Evolutionary conservation across 345 rosid genomes (phyloP).

Genomic region (Brassica juncea): DNA sequence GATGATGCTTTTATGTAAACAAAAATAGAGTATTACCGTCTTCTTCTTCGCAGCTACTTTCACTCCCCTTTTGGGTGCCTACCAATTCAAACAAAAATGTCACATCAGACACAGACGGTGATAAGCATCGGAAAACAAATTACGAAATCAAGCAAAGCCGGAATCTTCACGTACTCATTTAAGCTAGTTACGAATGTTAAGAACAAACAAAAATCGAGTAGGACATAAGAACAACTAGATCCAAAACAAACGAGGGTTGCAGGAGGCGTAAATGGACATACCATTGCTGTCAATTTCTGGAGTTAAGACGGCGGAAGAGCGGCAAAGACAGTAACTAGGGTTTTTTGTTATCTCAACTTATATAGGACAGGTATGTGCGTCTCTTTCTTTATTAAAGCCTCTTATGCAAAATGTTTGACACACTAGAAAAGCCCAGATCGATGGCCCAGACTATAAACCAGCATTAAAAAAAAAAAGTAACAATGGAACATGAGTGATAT

Average conservation of each 20-base stretch:
- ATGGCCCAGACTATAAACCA: neutral
- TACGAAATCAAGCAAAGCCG: neutral
- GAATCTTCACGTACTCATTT: neutral
- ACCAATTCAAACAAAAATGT: neutral
- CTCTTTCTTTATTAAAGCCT: neutral
- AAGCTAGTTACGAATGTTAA: neutral
- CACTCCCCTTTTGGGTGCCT: slow-evolving; percentile 60
- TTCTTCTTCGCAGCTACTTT: slow-evolving; percentile 51
- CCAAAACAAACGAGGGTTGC: neutral
- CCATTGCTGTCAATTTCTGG: slow-evolving; percentile 26
- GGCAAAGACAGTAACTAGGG: slow-evolving; percentile 25
- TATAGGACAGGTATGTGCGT: slow-evolving; percentile 7
- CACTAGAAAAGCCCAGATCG: neutral
- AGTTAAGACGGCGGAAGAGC: slow-evolving; percentile 27
- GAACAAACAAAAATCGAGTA: neutral
- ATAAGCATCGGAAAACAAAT: neutral
- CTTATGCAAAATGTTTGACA: neutral
- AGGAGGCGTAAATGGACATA: slow-evolving; percentile 12
- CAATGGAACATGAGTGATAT: neutral
- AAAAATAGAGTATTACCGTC: slow-evolving; percentile 14
- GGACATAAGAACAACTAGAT: neutral
- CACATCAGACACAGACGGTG: neutral
- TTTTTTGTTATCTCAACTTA: slow-evolving; percentile 20
- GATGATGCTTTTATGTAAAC: neutral
- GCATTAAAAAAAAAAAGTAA: no score